These are phyloP conservation scores for Prunus campanulata DNA, from an alignment of 306 rosid genomes.

Conservation along the genomic window DNA sequence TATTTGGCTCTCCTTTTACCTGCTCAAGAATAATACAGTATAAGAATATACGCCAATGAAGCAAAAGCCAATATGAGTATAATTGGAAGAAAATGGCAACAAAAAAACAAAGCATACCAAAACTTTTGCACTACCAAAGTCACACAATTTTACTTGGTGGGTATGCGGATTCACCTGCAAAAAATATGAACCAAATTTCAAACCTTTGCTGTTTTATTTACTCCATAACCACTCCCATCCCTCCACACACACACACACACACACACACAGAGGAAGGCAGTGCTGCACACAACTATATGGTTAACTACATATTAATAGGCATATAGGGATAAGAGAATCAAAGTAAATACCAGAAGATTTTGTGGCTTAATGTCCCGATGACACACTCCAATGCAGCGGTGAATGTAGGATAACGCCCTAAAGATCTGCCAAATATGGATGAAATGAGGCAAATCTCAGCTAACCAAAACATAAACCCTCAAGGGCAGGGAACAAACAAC, in stretches of 20 bases:
- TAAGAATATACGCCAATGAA: conserved; percentile 4
- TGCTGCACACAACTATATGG: background rate
- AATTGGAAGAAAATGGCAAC: background rate
- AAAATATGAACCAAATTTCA: conserved; percentile 13
- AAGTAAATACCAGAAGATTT: conserved; percentile 71
- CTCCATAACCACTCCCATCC: background rate
- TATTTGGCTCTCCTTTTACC: conserved; percentile 98
- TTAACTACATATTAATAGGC: background rate
- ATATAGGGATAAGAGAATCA: background rate
- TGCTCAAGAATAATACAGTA: conserved; percentile 31
- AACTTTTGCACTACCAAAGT: conserved; percentile 98
- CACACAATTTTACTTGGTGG: conserved; percentile 94
- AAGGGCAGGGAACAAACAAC: background rate
- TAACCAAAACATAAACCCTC: background rate
- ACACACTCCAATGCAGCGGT: conserved; percentile 94
- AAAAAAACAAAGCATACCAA: conserved; percentile 53
- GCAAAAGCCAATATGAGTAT: conserved; percentile 13
- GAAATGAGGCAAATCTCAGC: conserved; percentile 7
- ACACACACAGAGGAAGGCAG: background rate
- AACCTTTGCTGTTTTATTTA: background rate
- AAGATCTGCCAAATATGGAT: conserved; percentile 60
- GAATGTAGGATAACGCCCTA: conserved; percentile 88
- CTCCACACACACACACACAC: background rate
- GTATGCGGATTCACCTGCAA: conserved; percentile 94
- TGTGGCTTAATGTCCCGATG: conserved; percentile 98